Evolutionary conservation across 163 green algal species (phyloP).

Genomic region (Botryococcus braunii): DNA sequence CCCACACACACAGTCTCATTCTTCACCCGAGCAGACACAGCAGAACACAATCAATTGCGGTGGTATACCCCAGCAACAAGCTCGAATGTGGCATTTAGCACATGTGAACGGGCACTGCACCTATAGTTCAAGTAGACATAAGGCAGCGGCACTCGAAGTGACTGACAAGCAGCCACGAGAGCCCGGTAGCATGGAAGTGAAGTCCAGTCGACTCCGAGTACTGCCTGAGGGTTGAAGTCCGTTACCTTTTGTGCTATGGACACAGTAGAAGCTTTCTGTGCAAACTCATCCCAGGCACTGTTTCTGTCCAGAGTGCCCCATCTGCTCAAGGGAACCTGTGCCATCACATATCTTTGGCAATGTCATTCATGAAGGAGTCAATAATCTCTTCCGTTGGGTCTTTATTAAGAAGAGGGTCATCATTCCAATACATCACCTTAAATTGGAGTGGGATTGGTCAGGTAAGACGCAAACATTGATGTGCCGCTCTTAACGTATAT

Average conservation of each 20-base stretch:
- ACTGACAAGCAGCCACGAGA: not conserved
- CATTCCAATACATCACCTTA: too few species aligned
- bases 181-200: constrained; percentile 23
- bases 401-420: too few species aligned
- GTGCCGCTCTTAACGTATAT: not conserved
- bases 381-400: constrained; percentile 6
- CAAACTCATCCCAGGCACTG: constrained; percentile 41
- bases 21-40: too few species aligned
- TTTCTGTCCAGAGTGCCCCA: constrained; percentile 42
- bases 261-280: not conserved
- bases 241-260: constrained; percentile 16
- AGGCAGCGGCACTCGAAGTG: constrained; percentile 7
- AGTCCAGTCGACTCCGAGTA: constrained; percentile 55
- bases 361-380: not conserved
- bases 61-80: too few species aligned
- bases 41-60: too few species aligned
- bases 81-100: not conserved
- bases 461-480: not conserved
- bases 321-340: constrained; percentile 35
- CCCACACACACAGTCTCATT: too few species aligned
- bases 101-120: not conserved
- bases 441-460: too few species aligned
- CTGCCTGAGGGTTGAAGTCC: constrained; percentile 26
- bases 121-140: constrained; percentile 43
- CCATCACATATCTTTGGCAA: not conserved